Evolutionary conservation across 208 protist genomes (phyloP), one percentile per base, ranked within the genome.

Genomic region (Crithidia bombi): DNA sequence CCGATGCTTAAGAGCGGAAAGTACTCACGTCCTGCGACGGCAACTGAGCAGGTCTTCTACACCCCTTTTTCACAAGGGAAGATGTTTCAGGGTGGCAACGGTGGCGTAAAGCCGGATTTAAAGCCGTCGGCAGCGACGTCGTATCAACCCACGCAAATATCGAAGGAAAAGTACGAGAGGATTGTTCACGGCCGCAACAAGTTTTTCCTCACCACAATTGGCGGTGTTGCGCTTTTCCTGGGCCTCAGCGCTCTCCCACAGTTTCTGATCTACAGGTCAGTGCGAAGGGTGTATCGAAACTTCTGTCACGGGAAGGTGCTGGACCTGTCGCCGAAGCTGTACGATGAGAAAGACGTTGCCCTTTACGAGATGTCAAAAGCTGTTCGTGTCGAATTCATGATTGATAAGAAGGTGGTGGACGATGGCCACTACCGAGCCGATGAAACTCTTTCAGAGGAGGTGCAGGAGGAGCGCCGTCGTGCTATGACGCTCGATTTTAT

Each of bases 401-500:
- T 95, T 14, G 79, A 91, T 28, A 52, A 86, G 44, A 82, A 47
- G 41, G 82, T 93, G 17, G 62, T 89, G 9, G 87, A 93, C 70
- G 90, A 95, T 63, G 84, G 85, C 25, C 59, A 68, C 50, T 92
- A 93, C 70, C 65, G 78, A 33, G 75, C 81, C 23, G 79, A 89
- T 56, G 79, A 79, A 61, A 68, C 78, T 10, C 73, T 92, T 1
- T 55, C 79, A 2, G 81, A 89, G 44, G 73, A 56, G 5, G 75
- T 85, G 32, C 69, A 93, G 57, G 80, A 80, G 63, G 78, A 86
- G 61, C 78, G 87, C 15, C 77, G 87, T 17, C 81, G 81, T 23
- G 78, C 87, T 26, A 92, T 95, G 90, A 95, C 90, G 41, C 75
- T 95, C 30, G 87, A 92, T 38, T 93, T 89, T 72, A 93, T 93